These are phyloP conservation scores for Houttuynia cordata DNA, from an alignment of 164 flowering plant genomes.

Conservation along the genomic window DNA sequence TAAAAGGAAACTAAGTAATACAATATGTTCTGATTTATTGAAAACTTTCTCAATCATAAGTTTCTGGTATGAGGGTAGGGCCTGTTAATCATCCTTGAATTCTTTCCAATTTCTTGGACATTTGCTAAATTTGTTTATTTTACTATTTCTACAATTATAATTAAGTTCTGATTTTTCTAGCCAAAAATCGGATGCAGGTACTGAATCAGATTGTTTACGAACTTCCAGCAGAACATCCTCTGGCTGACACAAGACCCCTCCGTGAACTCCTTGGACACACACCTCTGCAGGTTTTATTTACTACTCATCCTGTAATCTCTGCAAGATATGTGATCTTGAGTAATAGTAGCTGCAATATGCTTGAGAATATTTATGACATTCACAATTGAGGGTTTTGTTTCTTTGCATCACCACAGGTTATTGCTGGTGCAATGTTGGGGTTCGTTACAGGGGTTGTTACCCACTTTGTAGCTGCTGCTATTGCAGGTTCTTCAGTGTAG, in stretches of 20 bases:
- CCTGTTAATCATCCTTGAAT: too few species aligned
- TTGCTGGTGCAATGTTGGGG: constrained; percentile 40
- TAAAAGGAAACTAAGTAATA: too few species aligned
- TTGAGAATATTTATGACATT: too few species aligned
- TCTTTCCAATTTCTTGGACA: too few species aligned
- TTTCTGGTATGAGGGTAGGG: too few species aligned
- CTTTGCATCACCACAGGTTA: constrained; percentile 17
- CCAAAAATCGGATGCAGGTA: constrained; percentile 33
- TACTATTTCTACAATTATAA: too few species aligned
- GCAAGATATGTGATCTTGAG: too few species aligned
- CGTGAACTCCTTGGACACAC: constrained; percentile 98
- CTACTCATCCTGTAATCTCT: neutral
- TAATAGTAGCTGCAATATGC: neutral
- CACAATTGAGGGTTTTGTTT: neutral
- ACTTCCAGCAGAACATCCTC: constrained; percentile 95
- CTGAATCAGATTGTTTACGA: constrained; percentile 88
- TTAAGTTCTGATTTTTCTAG: too few species aligned
- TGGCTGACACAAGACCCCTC: constrained; percentile 75
- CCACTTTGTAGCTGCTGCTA: constrained; percentile 9
- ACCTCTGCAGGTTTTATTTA: constrained; percentile 58
- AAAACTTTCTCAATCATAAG: too few species aligned
- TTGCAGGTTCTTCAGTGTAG: too few species aligned
- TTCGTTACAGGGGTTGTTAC: constrained; percentile 18
- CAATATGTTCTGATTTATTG: too few species aligned
- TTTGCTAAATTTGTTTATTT: too few species aligned